These are phyloP conservation scores for Aspergillus egyptiacus DNA, from an alignment of 495 filamentous ascomycete genomes.

Conservation along the genomic window DNA sequence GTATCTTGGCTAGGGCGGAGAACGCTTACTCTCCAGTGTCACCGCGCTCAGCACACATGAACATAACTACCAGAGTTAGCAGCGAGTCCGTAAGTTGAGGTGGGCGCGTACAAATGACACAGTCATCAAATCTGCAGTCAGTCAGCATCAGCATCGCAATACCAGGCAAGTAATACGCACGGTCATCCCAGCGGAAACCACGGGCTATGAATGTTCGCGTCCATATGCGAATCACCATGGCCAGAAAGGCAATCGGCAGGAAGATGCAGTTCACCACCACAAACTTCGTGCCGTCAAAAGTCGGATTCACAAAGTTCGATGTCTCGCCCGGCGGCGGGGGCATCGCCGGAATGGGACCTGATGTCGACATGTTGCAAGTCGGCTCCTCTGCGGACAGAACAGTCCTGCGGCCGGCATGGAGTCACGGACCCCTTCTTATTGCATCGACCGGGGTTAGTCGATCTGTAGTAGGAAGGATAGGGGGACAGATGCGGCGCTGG, in stretches of 20 bases:
- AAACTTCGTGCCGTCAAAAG: conserved; percentile 18
- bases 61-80: conserved; percentile 12
- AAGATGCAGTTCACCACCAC: conserved; percentile 27
- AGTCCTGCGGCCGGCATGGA: neutral
- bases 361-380: conserved; percentile 14
- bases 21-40: conserved; percentile 23
- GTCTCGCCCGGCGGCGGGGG: conserved; percentile 27
- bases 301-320: conserved; percentile 32
- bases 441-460: neutral
- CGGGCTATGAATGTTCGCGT: conserved; percentile 32
- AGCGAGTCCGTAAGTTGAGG: neutral
- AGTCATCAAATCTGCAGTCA: conserved; percentile 25
- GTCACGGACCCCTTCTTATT: neutral
- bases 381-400: neutral
- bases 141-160: conserved; percentile 1
- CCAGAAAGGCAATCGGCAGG: conserved; percentile 24
- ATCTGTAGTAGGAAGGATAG: neutral
- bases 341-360: conserved; percentile 23
- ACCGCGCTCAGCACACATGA: conserved; percentile 27
- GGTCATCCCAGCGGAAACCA: conserved; percentile 36
- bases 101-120: conserved; percentile 24
- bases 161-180: conserved; percentile 17
- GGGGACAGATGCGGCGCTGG: neutral
- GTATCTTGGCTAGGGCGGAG: neutral
- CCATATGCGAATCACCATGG: conserved; percentile 31